Evolutionary conservation across 306 rosid species (phyloP), one percentile per base, ranked within the genome.

Genomic region (Sechiopsis laciniata): DNA sequence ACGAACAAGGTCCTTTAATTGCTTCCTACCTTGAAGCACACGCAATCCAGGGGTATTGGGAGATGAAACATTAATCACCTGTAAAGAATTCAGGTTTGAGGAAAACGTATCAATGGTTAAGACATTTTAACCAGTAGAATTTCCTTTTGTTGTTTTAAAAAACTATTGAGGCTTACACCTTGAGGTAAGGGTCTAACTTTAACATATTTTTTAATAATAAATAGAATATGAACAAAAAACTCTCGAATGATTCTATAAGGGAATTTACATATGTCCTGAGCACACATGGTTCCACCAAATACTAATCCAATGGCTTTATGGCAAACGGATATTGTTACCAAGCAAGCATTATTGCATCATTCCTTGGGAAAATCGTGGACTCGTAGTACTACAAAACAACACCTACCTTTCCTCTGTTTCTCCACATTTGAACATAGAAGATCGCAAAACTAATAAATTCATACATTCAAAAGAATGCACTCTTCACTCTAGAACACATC

Each of bases 11-110:
- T 94, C 98, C 81, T 87, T 94, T 80, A 94, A 83, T 62, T 94
- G 96, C 85, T 90, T 94, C 84, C 98, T 89, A 79, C 98, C 98
- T 77, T 94, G 98, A 85, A 94, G 98, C 88, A 83, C 89, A 50
- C 98, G 97, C 78, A 94, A 83, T 71, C 98, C 98, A 17, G 98
- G 98, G 75, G 98, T 94, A 89, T 94, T 94, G 69, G 97, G 98
- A 14, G 98, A 94, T 53, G 98, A 94, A 83, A 94, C 92, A 90
- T 94, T 94, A 73, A 94, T 89, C 80, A 94, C 98, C 98, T 94
- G 76, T 56, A 76, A 11, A 10, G 55, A 42, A 66, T 66, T 66
- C n/a, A 51, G 51, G 24, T 3, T 16, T 5, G 10, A 40, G 72
- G 17, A 20, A 42, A 45, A 66, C 46, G 4, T 66, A 19, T 5